A percentile compares a stretch with the other conserved stretches of the same genome.
These are phyloP conservation scores for Penicillium cinerascens DNA, from an alignment of 495 filamentous ascomycete genomes.

Conservation along the genomic window DNA sequence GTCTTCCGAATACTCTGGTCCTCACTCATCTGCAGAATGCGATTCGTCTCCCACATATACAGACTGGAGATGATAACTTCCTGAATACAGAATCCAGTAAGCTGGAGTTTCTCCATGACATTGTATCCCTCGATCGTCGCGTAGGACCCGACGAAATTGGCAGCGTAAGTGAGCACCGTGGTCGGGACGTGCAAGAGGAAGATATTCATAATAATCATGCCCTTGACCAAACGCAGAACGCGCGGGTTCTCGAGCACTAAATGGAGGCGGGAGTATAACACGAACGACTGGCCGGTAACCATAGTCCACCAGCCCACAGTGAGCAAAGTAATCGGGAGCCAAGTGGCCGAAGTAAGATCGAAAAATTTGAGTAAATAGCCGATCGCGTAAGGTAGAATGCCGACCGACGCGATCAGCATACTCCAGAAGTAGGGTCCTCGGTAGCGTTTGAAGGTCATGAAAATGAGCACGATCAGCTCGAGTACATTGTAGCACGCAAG, in stretches of 20 bases:
- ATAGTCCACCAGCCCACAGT: conserved; percentile 40
- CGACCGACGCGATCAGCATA: conserved; percentile 33
- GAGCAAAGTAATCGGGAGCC: conserved; percentile 30
- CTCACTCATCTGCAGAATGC: conserved; percentile 23
- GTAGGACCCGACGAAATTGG: conserved; percentile 18
- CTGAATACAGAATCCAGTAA: conserved; percentile 29
- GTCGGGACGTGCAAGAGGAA: conserved; percentile 37
- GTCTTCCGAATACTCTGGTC: conserved; percentile 26
- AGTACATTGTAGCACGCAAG: conserved; percentile 39
- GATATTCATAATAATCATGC: conserved; percentile 36
- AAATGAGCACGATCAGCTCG: conserved; percentile 41
- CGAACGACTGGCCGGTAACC: conserved; percentile 40
- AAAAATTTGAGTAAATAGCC: conserved; percentile 40
- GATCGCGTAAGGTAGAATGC: conserved; percentile 31
- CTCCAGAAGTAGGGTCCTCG: conserved; percentile 44
- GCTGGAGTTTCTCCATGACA: conserved; percentile 29
- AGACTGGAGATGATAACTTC: conserved; percentile 29
- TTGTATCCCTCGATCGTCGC: conserved; percentile 22
- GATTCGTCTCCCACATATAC: conserved; percentile 32
- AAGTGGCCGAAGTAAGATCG: conserved; percentile 23
- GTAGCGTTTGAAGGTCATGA: conserved; percentile 37
- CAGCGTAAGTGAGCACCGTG: conserved; percentile 28
- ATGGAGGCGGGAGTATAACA: conserved; percentile 42
- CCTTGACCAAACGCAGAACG: conserved; percentile 25
- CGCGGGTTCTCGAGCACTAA: conserved; percentile 27